These are phyloP conservation scores for Penicillium lagena DNA, from an alignment of 495 filamentous ascomycete species.

Conservation along the genomic window DNA sequence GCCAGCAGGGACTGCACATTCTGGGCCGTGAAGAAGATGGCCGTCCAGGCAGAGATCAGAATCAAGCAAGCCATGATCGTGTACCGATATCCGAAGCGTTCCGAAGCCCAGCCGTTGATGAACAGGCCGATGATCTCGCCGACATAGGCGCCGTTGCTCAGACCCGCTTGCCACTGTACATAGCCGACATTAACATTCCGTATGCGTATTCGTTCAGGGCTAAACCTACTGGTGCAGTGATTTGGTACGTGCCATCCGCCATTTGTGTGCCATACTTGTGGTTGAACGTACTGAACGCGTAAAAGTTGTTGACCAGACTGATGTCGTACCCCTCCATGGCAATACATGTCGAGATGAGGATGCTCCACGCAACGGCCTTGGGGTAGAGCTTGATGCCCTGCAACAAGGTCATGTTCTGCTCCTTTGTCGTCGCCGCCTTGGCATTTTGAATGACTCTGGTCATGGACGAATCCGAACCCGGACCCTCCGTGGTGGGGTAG, in stretches of 20 bases:
- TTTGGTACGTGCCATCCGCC: constrained; percentile 54
- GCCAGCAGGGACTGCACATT: constrained; percentile 62
- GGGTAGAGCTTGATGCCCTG: constrained; percentile 47
- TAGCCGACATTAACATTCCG: not conserved
- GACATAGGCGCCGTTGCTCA: constrained; percentile 60
- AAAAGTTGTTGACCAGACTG: constrained; percentile 46
- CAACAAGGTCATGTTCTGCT: constrained; percentile 38
- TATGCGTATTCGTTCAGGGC: not conserved
- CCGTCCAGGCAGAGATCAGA: constrained; percentile 60
- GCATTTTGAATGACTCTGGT: constrained; percentile 35
- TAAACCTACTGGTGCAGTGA: constrained; percentile 48
- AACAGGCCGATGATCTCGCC: constrained; percentile 73
- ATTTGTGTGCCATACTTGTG: constrained; percentile 58
- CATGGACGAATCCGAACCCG: constrained; percentile 21
- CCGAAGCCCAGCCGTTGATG: constrained; percentile 71
- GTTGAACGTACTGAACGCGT: constrained; percentile 52
- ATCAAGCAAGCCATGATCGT: constrained; percentile 65
- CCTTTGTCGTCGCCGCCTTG: constrained; percentile 39
- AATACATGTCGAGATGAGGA: constrained; percentile 48
- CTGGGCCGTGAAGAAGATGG: constrained; percentile 72
- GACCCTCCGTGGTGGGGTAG: constrained; percentile 12
- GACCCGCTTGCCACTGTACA: constrained; percentile 63
- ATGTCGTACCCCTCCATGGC: constrained; percentile 57
- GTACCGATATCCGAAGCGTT: constrained; percentile 66
- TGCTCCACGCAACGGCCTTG: constrained; percentile 49